Conservation (phyloP, 352 stramenopile genomes). For the Phytopythium helicoides region DNA sequence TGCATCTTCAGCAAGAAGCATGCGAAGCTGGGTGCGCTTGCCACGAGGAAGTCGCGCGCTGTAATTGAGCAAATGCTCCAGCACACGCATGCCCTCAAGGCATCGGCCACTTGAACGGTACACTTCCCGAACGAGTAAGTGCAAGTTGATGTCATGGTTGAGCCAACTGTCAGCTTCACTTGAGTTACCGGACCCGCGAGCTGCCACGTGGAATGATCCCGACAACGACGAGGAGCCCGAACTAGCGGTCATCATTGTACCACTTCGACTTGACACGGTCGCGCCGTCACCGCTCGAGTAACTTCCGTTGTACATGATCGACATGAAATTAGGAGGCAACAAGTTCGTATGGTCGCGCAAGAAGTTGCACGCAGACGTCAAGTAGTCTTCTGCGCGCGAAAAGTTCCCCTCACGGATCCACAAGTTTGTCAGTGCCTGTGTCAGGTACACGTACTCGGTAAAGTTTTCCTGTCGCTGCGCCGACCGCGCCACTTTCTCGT, state of each 20-base stretch:
- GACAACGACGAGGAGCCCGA: conserved; percentile 65
- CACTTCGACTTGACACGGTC: conserved; percentile 48
- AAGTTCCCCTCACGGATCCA: conserved; percentile 82
- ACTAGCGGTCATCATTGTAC: conserved; percentile 67
- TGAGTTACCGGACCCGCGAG: conserved; percentile 46
- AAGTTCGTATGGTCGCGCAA: conserved; percentile 67
- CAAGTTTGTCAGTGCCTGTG: conserved; percentile 72
- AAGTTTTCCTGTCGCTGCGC: conserved; percentile 76
- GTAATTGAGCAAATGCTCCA: conserved; percentile 80
- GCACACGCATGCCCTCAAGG: conserved; percentile 71
- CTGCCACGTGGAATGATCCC: conserved; percentile 52
- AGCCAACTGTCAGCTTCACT: conserved; percentile 79
- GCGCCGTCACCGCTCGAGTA: conserved; percentile 52
- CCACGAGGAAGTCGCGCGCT: conserved; percentile 64
- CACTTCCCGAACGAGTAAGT: conserved; percentile 74
- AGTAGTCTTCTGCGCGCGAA: conserved; percentile 62
- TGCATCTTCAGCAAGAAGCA: conserved; percentile 77
- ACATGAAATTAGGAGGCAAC: conserved; percentile 60
- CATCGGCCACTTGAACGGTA: conserved; percentile 79
- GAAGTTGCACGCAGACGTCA: conserved; percentile 61
- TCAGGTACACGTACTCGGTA: conserved; percentile 85
- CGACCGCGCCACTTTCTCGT: conserved; percentile 74
- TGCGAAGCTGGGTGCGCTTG: conserved; percentile 75
- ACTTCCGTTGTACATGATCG: conserved; percentile 38
- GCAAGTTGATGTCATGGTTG: conserved; percentile 82